phyloP scores from a whole-genome alignment of 331 rosid species.

The Quercus phellos region DNA sequence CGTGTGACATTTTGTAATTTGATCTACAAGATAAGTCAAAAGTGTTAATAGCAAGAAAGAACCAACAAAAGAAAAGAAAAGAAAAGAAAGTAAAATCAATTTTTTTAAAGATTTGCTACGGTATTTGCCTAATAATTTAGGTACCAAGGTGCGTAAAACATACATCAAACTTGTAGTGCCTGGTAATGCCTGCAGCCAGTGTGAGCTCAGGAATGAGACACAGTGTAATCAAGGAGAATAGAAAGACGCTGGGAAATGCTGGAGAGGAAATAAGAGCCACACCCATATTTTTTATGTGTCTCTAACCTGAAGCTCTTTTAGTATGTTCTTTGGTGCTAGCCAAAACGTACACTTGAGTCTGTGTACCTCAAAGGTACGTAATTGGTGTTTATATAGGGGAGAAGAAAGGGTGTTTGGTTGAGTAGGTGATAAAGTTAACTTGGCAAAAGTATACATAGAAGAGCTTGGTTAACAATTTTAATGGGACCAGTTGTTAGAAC shows the following conservation, averaged over 20 bases:
- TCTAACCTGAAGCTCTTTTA: background rate
- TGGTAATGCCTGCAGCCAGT: constrained; percentile 24
- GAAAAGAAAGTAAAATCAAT: background rate
- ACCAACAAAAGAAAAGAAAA: background rate
- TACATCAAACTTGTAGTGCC: constrained; percentile 43
- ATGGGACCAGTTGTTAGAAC: constrained; percentile 45
- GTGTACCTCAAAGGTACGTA: constrained; percentile 9
- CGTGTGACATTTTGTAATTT: constrained; percentile 45
- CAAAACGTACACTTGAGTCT: background rate
- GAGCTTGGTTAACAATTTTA: constrained; percentile 12
- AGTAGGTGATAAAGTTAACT: constrained; percentile 9
- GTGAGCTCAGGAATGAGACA: constrained; percentile 29
- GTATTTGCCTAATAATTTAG: background rate
- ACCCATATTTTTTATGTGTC: constrained; percentile 25
- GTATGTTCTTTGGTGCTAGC: background rate
- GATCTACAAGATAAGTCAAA: constrained; percentile 26
- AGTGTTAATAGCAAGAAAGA: background rate
- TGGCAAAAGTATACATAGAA: constrained; percentile 15
- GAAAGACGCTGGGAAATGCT: constrained; percentile 7
- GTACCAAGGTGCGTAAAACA: background rate
- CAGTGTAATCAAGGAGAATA: constrained; percentile 16
- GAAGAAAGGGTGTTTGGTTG: background rate
- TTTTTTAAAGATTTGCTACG: background rate
- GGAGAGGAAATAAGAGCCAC: constrained; percentile 14
- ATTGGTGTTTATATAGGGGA: constrained; percentile 18